phyloP scores from a whole-genome alignment of 2,329 filamentous ascomycete species.

The Aspergillus pseudotamarii region DNA sequence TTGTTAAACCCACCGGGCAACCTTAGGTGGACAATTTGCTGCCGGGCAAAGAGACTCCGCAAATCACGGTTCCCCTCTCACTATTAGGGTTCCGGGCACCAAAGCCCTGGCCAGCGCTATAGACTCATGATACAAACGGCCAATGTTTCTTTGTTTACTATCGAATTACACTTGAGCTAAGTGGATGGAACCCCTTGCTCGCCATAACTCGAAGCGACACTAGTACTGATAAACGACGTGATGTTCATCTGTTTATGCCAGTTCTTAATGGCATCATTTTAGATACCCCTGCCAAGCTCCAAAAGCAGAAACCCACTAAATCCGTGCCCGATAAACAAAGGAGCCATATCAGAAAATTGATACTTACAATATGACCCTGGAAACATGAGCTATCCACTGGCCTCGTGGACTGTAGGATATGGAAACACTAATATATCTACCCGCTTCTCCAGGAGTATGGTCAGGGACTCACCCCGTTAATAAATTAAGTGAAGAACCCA shows the following conservation, averaged over 20 bases:
- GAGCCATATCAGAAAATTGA: neutral
- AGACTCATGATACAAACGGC: neutral
- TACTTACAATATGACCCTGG: neutral
- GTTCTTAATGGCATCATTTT: neutral
- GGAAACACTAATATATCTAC: neutral
- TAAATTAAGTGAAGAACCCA: neutral
- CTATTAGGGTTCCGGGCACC: neutral
- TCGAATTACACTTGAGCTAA: neutral
- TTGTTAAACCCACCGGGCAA: neutral
- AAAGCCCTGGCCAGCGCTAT: neutral
- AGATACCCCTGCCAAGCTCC: neutral
- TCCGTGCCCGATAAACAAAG: neutral
- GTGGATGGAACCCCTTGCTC: fast-evolving
- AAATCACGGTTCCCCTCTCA: neutral
- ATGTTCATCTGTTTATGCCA: no score
- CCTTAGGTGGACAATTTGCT: neutral
- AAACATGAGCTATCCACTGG: neutral
- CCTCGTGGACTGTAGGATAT: neutral
- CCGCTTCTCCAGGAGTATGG: neutral
- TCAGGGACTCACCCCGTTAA: neutral
- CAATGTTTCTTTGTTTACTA: neutral
- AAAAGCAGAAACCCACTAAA: neutral
- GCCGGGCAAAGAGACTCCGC: neutral
- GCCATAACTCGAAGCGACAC: neutral
- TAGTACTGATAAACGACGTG: neutral